phyloP scores from a whole-genome alignment of 768 basidiomycete species.

The Mycena galericulata region DNA sequence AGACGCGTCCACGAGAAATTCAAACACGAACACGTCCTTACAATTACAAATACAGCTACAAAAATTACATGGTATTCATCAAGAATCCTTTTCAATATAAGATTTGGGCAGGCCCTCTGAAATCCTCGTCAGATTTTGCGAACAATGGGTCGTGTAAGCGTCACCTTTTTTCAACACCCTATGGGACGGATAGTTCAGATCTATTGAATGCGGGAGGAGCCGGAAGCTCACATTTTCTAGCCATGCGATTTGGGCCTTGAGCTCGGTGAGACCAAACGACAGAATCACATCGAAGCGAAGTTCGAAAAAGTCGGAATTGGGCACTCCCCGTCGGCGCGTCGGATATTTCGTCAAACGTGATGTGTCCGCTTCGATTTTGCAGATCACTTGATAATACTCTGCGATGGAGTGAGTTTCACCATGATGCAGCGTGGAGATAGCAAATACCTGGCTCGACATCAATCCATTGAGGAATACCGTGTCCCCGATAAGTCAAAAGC shows the following conservation, averaged over 20 bases:
- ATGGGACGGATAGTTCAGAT: not conserved
- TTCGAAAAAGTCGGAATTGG: slow-evolving; percentile 40
- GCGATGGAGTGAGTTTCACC: not conserved
- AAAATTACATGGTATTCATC: too few relatives aligned
- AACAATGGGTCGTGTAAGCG: not conserved
- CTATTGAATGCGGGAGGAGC: not conserved
- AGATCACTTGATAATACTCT: slow-evolving; percentile 1
- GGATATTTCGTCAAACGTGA: slow-evolving; percentile 3
- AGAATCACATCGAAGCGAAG: slow-evolving; percentile 58
- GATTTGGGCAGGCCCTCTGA: slow-evolving; percentile 53
- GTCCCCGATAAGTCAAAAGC: slow-evolving; percentile 16
- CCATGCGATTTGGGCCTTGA: slow-evolving; percentile 66
- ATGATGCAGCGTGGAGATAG: not conserved
- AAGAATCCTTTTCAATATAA: slow-evolving; percentile 29
- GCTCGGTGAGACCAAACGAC: slow-evolving; percentile 64
- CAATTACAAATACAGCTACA: not conserved
- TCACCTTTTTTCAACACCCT: slow-evolving; percentile 55
- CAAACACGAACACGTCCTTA: not conserved
- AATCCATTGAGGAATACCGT: slow-evolving; percentile 23
- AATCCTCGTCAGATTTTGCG: not conserved
- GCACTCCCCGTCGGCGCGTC: not conserved
- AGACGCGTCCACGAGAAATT: not conserved
- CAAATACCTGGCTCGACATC: slow-evolving; percentile 23
- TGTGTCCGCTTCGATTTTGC: slow-evolving; percentile 20
- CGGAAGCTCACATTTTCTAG: slow-evolving; percentile 54